These are phyloP conservation scores for Syzygium jambos DNA, from an alignment of 345 rosid species.

Conservation along the genomic window DNA sequence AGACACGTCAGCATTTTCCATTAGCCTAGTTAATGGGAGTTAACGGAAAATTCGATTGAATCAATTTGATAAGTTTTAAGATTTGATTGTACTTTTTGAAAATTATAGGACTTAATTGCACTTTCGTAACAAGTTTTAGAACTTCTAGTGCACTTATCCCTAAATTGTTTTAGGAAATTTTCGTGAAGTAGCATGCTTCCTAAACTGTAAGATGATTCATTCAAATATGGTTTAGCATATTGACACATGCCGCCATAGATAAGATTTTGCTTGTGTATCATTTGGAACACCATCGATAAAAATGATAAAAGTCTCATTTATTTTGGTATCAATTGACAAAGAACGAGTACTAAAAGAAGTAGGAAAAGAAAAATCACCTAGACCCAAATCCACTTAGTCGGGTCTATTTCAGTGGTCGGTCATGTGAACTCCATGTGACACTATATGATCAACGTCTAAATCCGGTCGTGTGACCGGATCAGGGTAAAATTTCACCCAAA, in stretches of 20 bases:
- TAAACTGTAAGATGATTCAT: no score
- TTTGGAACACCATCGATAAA: background rate
- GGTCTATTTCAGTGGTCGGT: no score
- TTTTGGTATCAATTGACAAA: background rate
- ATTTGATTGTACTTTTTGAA: no score
- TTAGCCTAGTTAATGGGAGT: no score
- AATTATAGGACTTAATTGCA: no score
- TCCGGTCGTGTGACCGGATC: background rate
- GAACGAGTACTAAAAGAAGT: fast-evolving
- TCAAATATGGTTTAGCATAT: background rate
- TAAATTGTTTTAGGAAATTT: no score
- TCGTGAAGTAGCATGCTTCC: background rate
- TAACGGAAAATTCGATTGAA: no score
- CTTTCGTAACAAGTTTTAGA: no score
- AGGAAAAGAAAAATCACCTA: background rate
- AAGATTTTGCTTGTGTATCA: background rate
- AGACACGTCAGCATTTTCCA: no score
- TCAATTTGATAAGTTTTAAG: no score
- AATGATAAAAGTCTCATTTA: background rate
- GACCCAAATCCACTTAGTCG: no score
- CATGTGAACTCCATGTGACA: background rate
- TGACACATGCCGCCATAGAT: background rate
- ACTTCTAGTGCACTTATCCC: no score
- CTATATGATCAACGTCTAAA: background rate
- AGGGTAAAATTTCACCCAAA: background rate